Evolutionary conservation across 768 basidiomycete species (phyloP), one percentile per base, ranked within the genome.

Genomic region (Russula emetica): DNA sequence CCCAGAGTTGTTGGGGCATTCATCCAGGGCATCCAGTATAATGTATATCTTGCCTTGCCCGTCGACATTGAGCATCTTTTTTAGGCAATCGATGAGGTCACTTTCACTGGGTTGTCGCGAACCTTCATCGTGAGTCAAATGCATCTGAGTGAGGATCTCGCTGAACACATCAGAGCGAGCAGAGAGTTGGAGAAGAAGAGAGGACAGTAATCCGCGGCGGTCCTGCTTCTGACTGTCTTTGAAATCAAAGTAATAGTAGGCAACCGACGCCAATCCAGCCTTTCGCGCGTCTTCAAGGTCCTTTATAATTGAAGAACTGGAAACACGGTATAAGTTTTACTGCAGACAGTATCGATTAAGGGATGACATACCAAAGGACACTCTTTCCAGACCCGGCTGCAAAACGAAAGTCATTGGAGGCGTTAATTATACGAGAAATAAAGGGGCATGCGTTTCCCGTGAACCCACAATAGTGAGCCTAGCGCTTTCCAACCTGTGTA

Each of bases 401-500:
- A 28, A 30, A 22, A 13, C 28, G 8, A 6, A 44, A n/a, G 2
- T 28, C 28, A 16, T 45, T n/a, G 30, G 42, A 14, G 13, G n/a
- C n/a, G n/a, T 26, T n/a, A 5, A 32, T 30, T 30, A 44, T 9
- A 11, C 5, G 11, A 34, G n/a, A 2, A 30, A 2, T 11, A 57
- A 28, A 6, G 11, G 5, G n/a, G 30, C 44, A 30, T 47, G 47
- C 44, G 59, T 26, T 60, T 58, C 50, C 59, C 50, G 11, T 57
- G 44, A 32, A 44, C 32, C 59, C 49, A 60, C 34, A 22, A 28
- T 18, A 44, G 30, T 3, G 58, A 58, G 5, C 58, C 62, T 18
- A 2, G 24, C 22, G 28, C 26, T 26, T 58, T 62, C 62, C 62
- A 58, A 9, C 57, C 49, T n/a, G 51, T n/a, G 40, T 51, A 62